These are phyloP conservation scores for Alnus glutinosa DNA, from an alignment of 306 rosid species.

Conservation along the genomic window DNA sequence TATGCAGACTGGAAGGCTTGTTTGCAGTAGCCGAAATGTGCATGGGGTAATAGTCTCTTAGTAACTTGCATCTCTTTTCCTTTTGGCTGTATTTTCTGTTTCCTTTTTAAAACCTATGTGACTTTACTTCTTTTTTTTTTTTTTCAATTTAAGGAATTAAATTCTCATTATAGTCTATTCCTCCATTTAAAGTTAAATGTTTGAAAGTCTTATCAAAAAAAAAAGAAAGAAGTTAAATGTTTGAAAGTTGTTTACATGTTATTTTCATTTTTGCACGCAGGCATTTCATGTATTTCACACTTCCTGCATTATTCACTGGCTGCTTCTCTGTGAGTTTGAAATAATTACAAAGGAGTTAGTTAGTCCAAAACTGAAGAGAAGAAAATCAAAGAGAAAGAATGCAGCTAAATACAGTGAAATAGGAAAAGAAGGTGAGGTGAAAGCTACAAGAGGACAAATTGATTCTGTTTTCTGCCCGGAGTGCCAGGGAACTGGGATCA, in stretches of 20 bases:
- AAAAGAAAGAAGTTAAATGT: not conserved
- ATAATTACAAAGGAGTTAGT: conserved; percentile 45
- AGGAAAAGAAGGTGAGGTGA: conserved; percentile 41
- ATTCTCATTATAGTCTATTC: not conserved
- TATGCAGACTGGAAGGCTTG: conserved; percentile 72
- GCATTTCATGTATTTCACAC: conserved; percentile 83
- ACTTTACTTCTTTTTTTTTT: conserved; percentile 5
- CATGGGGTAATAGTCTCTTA: conserved; percentile 62
- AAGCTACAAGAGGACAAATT: conserved; percentile 30
- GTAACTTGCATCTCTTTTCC: conserved; percentile 13
- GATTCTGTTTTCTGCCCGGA: conserved; percentile 79
- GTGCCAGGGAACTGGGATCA: conserved; percentile 81
- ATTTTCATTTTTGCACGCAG: conserved; percentile 40
- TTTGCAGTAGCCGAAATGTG: conserved; percentile 80
- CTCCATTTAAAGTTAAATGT: conserved; percentile 6
- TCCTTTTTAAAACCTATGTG: no score
- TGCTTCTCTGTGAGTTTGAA: conserved; percentile 72
- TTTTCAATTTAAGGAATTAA: conserved; percentile 12
- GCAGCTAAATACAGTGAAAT: conserved; percentile 36
- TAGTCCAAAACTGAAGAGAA: conserved; percentile 44
- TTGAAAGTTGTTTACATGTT: conserved; percentile 7
- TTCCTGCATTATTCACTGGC: conserved; percentile 85
- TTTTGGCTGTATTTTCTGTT: conserved; percentile 6
- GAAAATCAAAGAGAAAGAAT: conserved; percentile 52
- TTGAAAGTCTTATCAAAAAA: not conserved